Percentiles rank a stretch among this genome's conserved stretches.
These are phyloP conservation scores for Xylariales sp. DNA, from an alignment of 2,329 filamentous ascomycete species.

Conservation along the genomic window DNA sequence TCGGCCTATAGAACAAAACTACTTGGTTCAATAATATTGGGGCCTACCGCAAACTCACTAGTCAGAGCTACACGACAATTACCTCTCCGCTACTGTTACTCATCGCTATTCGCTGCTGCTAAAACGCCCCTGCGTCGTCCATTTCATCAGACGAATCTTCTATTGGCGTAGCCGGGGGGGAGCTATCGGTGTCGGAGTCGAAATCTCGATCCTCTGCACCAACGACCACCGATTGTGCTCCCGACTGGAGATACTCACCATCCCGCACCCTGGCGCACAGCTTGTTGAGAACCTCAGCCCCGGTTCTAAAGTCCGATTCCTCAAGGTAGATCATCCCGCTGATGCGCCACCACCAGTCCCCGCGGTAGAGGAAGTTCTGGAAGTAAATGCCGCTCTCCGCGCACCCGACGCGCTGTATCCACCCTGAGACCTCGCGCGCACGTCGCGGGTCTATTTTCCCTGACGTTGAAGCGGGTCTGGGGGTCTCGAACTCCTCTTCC, in stretches of 20 bases:
- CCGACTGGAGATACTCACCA: constrained; percentile 18
- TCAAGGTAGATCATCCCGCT: constrained; percentile 64
- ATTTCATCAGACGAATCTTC: no score
- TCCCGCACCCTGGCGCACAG: constrained; percentile 40
- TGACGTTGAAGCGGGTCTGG: constrained; percentile 17
- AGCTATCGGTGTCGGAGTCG: no score
- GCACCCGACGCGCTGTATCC: constrained; percentile 36
- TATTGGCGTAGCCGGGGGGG: no score
- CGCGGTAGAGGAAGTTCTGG: constrained; percentile 48
- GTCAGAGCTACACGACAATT: no score
- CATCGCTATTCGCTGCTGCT: no score
- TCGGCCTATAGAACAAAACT: no score
- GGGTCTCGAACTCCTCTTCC: constrained; percentile 20
- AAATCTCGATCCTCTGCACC: no score
- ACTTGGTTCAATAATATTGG: no score
- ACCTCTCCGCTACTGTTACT: no score
- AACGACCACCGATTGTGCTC: no score
- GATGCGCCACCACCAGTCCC: constrained; percentile 55
- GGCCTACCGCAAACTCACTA: no score
- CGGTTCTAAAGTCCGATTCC: constrained; percentile 47
- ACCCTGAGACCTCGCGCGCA: constrained; percentile 32
- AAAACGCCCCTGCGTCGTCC: no score
- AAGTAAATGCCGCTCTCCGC: constrained; percentile 50
- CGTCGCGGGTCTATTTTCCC: neutral
- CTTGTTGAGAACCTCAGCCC: constrained; percentile 16